Base-by-base conservation (phyloP, 2,329 filamentous ascomycete species). In the Trichoderma brevicompactum region DNA sequence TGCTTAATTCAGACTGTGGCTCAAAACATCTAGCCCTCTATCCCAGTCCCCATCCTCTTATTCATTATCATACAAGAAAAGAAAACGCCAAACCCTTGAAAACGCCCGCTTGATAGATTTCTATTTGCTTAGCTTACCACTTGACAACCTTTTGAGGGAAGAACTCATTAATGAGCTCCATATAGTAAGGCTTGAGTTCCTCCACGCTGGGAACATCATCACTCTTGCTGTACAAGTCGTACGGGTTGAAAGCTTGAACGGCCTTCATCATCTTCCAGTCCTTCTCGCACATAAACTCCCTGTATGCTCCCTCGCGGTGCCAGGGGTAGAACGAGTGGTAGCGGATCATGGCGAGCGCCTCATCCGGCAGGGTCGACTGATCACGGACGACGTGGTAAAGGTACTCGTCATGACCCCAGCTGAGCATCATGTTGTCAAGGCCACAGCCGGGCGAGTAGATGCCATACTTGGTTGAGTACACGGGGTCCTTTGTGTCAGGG, bases 291-390 rank as follows among this genome's bases (percentile, higher is more conserved):
- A 96, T 96, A 77, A 96, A 85, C 78, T 92, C 87, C 67, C 79
- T 78, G 79, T 97, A 97, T 7, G 91, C 92, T 63, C 89, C 89
- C 76, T 90, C 89, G 67, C 84, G 87, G 79, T 96, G 93, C 93
- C 92, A 97, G 15, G 93, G 89, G 79, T 97, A 97, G 80, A 96
- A 96, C 6, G 89, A 92, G 80, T 97, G 93, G 79, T 96, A 96
- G 64, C 93, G 84, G 76, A 97, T 95, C 92, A 97, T 96, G 67
- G 92, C 93, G 10, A 97, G 84, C 0, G 90, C 91, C 83, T 96
- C 92, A 53, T 85, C 83, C 0, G 93, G 93, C 49, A 97, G 83
- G 0, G 82, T 89, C 55, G 86, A 89, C 82, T 96, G 92, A 68
- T 91, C 89, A 81, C 92, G 93, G 78, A 91, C 87, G 67, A 96